phyloP scores from a whole-genome alignment of 148 eudicot species.

The Salicornia ramosissima region DNA sequence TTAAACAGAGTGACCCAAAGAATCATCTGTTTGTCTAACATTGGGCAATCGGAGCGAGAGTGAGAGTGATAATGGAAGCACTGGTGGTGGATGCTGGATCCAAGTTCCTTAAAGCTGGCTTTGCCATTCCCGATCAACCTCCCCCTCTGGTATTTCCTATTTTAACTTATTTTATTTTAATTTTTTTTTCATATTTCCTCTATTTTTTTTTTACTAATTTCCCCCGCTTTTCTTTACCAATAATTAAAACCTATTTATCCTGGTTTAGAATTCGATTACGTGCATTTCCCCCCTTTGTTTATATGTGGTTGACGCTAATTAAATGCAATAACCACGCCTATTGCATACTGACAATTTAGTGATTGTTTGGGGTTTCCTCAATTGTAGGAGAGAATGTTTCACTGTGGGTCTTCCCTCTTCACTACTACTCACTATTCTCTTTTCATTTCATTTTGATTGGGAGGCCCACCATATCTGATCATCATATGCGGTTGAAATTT shows the following conservation, averaged over 20 bases:
- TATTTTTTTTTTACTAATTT: neutral
- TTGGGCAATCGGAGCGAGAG: neutral
- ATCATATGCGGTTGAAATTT: neutral
- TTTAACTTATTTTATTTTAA: neutral
- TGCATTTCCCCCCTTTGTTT: too few species aligned
- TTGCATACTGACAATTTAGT: constrained; percentile 6
- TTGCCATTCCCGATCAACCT: constrained; percentile 90
- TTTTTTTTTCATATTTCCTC: neutral
- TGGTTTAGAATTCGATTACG: neutral
- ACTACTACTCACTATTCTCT: neutral
- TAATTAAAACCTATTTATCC: too few species aligned
- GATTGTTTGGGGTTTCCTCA: neutral
- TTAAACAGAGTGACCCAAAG: too few species aligned
- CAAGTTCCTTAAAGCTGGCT: constrained; percentile 87
- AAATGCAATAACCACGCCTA: neutral
- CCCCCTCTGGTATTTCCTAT: constrained; percentile 59
- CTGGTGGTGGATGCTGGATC: constrained; percentile 87
- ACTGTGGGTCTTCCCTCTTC: constrained; percentile 6
- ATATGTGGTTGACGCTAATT: neutral
- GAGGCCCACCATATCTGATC: constrained; percentile 9
- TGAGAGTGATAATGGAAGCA: constrained; percentile 59
- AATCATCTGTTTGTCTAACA: too few species aligned
- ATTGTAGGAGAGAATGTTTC: constrained; percentile 11
- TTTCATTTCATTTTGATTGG: neutral
- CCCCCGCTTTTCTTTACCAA: too few species aligned